Percentiles rank a stretch among this genome's conserved stretches.
Conservation (phyloP, 106 monocot genomes). For the Iris macrosiphon region DNA sequence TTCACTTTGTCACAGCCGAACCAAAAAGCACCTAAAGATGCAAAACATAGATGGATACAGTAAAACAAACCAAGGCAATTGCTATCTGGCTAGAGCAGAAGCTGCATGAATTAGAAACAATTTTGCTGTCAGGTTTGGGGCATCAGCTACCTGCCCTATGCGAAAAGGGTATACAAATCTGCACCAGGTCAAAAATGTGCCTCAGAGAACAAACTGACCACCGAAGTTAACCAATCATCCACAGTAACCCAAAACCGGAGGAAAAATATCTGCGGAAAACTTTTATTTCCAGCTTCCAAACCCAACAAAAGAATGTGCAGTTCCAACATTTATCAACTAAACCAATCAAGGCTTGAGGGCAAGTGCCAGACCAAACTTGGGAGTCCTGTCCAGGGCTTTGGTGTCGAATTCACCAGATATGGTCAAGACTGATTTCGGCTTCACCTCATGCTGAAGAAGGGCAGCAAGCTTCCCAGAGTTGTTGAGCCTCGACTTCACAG, state of each 20-base stretch:
- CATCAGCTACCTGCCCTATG: background rate
- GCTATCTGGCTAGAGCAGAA: too few species aligned
- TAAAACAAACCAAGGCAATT: too few species aligned
- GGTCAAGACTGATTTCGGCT: slow-evolving; percentile 69
- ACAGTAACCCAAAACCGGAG: background rate
- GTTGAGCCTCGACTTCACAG: slow-evolving; percentile 75
- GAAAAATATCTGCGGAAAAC: background rate
- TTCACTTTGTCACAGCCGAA: too few species aligned
- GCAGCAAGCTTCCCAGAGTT: slow-evolving; percentile 81
- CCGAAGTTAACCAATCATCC: background rate
- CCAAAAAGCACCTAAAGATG: too few species aligned
- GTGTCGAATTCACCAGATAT: slow-evolving; percentile 88
- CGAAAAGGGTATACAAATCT: slow-evolving; percentile 1
- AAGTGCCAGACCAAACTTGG: slow-evolving; percentile 80
- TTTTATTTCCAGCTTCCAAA: background rate
- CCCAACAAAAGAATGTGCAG: background rate
- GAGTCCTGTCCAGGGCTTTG: slow-evolving; percentile 74
- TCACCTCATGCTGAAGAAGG: slow-evolving; percentile 78
- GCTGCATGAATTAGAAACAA: too few species aligned
- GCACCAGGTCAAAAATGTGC: background rate
- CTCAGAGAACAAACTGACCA: background rate
- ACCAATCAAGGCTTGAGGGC: slow-evolving; percentile 65
- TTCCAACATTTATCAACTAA: background rate
- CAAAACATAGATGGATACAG: too few species aligned
- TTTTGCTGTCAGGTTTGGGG: too few species aligned